phyloP scores from a whole-genome alignment of 2,329 filamentous ascomycete species.

The Trichoderma citrinoviride region DNA sequence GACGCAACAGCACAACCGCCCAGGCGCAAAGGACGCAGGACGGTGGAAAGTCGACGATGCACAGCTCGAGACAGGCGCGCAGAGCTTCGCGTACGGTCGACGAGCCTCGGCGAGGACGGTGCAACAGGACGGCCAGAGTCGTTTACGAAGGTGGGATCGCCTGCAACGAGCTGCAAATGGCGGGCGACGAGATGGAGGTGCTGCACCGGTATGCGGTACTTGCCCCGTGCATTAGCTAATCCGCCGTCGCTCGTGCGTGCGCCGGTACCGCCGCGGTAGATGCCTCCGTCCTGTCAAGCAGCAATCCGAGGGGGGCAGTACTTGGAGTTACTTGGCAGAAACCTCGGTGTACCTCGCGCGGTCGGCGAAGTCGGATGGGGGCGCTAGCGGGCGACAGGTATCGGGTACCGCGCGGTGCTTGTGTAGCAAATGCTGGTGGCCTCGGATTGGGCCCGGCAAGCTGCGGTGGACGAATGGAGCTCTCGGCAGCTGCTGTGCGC shows the following conservation, averaged over 20 bases:
- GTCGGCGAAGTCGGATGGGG: not conserved
- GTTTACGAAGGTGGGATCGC: slow-evolving; percentile 15
- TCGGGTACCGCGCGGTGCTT: not conserved
- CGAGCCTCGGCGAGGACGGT: slow-evolving; percentile 7
- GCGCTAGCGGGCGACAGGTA: not conserved
- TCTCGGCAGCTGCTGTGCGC: not conserved
- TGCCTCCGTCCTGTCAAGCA: not conserved
- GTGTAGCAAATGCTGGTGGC: not conserved
- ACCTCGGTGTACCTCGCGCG: not conserved
- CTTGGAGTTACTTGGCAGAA: not conserved
- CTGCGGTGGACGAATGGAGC: not conserved
- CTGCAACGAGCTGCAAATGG: not conserved
- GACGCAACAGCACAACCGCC: not conserved
- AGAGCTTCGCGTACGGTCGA: slow-evolving; percentile 5
- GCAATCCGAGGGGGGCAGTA: too few species aligned
- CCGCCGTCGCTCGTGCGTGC: not conserved
- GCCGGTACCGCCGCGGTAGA: not conserved
- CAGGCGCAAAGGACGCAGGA: not conserved
- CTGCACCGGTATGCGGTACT: slow-evolving; percentile 6
- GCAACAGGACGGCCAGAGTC: slow-evolving; percentile 14
- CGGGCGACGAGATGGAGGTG: slow-evolving; percentile 10
- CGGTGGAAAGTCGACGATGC: not conserved
- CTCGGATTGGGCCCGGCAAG: not conserved
- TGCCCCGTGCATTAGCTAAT: not conserved
- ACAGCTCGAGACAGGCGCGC: slow-evolving; percentile 1